Evolutionary conservation across 495 filamentous ascomycete species (phyloP), one percentile per base, ranked within the genome.

Genomic region (Aspergillus ellipticus): DNA sequence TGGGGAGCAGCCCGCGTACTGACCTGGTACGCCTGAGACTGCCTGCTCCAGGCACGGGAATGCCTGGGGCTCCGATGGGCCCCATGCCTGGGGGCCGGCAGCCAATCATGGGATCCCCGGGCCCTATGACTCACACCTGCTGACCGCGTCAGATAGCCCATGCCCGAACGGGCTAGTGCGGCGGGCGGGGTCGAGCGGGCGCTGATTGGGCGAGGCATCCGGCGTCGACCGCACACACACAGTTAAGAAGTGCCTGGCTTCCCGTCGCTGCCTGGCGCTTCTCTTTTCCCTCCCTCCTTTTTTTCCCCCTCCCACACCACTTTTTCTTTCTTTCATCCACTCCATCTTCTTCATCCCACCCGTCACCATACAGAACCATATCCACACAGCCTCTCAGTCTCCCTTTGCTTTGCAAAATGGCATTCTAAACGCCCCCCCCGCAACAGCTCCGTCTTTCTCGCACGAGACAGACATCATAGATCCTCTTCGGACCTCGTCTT

Each of bases 401-500:
- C 49, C 59, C 53, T 46, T 50, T 51, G 39, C 55, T 43, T 33
- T 55, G 43, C 74, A 77, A 64, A 62, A 85, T 85, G 82, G 77
- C 73, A 70, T 79, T 74, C 65, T 82, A 78, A 74, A 63, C 68
- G 60, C 66, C 58, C 66, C 68, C 65, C 57, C 60, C 54, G 57
- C 51, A 53, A 24, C 59, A 39, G 54, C 49, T 57, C 61, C 65
- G 72, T 74, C 74, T 76, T 71, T 76, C 69, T 74, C 68, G 33
- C 47, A 49, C 45, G 73, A 71, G 75, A 74, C 72, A 72, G 78
- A 73, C 80, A 81, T 57, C 54, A 79, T 83, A 73, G 59, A 68
- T 78, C 66, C 74, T 63, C 52, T 60, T 59, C 65, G 71, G 72
- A 72, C 62, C 57, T 57, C 66, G 41, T 63, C 54, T 49, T 49